A percentile compares a stretch with the other conserved stretches of the same genome.
phyloP scores from a whole-genome alignment of 1,284 basidiomycete species.

The Dichomitus squalens region DNA sequence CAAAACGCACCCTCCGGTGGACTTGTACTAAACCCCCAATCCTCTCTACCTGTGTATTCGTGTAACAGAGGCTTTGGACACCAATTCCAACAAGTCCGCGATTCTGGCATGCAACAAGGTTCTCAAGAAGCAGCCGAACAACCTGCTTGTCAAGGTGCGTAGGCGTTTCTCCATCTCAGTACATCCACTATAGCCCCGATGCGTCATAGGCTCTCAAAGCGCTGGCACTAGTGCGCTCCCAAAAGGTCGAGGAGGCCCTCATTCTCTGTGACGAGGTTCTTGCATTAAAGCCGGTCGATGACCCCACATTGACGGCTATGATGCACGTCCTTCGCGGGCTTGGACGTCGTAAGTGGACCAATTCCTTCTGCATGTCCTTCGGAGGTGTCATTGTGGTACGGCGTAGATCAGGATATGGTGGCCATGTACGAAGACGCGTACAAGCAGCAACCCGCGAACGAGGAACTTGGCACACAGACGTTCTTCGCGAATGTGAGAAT shows the following conservation, averaged over 20 bases:
- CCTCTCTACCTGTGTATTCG: conserved; percentile 1
- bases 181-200: conserved; percentile 1
- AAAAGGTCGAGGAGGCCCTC: conserved; percentile 81
- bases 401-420: conserved; percentile 73
- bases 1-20: conserved; percentile 1
- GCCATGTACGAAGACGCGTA: conserved; percentile 81
- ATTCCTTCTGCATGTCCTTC: background rate
- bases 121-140: conserved; percentile 78
- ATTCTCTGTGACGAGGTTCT: conserved; percentile 80
- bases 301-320: conserved; percentile 74
- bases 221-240: conserved; percentile 76
- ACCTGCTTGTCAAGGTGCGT: conserved; percentile 70
- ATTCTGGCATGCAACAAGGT: conserved; percentile 83
- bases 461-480: conserved; percentile 79
- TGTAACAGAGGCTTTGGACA: conserved; percentile 76
- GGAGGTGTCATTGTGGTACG: background rate
- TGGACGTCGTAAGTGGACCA: conserved; percentile 62
- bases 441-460: conserved; percentile 75
- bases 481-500: conserved; percentile 82
- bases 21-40: conserved; percentile 8
- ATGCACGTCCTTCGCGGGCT: conserved; percentile 78
- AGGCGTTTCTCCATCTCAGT: conserved; percentile 1
- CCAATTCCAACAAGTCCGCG: conserved; percentile 82
- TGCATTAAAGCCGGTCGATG: conserved; percentile 66
- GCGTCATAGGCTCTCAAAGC: conserved; percentile 74